Conservation (phyloP, 2,329 filamentous ascomycete species). For the Fusarium oligoseptatum region DNA sequence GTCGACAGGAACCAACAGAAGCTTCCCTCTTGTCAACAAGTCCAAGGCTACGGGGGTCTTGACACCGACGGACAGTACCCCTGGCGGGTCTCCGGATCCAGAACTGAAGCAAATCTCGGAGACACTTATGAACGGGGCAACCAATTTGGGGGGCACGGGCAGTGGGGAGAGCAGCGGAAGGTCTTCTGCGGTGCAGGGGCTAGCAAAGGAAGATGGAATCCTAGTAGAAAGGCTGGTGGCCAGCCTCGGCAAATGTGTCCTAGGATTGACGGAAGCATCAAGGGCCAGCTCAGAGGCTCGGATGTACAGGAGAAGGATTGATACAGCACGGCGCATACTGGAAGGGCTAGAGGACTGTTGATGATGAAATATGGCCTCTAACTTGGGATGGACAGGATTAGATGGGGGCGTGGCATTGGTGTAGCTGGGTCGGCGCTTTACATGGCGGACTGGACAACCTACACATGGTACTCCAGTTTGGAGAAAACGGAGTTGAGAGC, state of each 20-base stretch:
- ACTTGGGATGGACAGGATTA: not conserved
- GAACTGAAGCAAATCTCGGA: constrained; percentile 63
- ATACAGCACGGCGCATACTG: constrained; percentile 79
- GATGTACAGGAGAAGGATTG: constrained; percentile 77
- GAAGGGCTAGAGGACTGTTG: constrained; percentile 72
- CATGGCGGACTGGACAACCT: constrained; percentile 20
- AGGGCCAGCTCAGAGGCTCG: constrained; percentile 69
- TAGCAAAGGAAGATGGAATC: constrained; percentile 69
- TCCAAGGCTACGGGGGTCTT: constrained; percentile 60
- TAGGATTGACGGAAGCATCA: constrained; percentile 68
- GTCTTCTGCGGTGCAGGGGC: constrained; percentile 59
- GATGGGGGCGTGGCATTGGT: constrained; percentile 20
- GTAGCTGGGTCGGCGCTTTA: constrained; percentile 34
- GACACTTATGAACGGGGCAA: constrained; percentile 62
- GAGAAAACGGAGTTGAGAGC: constrained; percentile 41
- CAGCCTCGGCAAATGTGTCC: constrained; percentile 70
- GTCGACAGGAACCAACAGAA: constrained; percentile 70
- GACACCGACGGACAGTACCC: constrained; percentile 52
- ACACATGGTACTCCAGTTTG: constrained; percentile 37
- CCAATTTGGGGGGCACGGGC: constrained; percentile 56
- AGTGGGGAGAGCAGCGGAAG: constrained; percentile 41
- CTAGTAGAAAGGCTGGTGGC: constrained; percentile 72
- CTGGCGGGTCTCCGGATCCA: constrained; percentile 63
- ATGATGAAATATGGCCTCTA: constrained; percentile 9
- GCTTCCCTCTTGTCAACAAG: constrained; percentile 72